Evolutionary conservation across 2,329 filamentous ascomycete species (phyloP).

Genomic region (Calonectria henricotiae): DNA sequence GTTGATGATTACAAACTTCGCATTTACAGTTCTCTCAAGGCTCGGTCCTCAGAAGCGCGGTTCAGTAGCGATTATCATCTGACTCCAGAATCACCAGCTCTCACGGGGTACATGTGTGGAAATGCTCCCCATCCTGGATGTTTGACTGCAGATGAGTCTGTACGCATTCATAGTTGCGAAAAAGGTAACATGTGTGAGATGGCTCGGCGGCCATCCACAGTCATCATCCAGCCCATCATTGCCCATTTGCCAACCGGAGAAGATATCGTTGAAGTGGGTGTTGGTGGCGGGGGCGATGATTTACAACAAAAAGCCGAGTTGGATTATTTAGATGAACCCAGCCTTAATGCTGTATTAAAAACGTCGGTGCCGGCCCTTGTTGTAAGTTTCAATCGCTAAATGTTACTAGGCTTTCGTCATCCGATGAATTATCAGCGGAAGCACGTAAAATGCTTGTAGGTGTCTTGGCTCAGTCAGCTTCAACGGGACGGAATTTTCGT

Average conservation of each 20-base stretch:
- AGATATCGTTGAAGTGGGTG: conserved; percentile 81
- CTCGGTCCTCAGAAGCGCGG: conserved; percentile 60
- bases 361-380: conserved; percentile 53
- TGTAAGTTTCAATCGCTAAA: neutral
- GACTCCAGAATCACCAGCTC: conserved; percentile 74
- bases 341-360: conserved; percentile 67
- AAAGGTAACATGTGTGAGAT: conserved; percentile 76
- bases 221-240: conserved; percentile 86
- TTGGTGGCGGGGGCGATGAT: conserved; percentile 86
- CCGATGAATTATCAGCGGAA: conserved; percentile 33
- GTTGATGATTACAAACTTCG: conserved; percentile 85
- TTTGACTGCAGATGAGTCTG: conserved; percentile 75
- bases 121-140: conserved; percentile 81
- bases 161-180: conserved; percentile 89
- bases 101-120: conserved; percentile 83
- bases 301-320: conserved; percentile 79
- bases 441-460: conserved; percentile 36
- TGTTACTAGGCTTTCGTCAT: conserved; percentile 42
- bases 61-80: conserved; percentile 63
- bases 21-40: conserved; percentile 78
- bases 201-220: conserved; percentile 67
- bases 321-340: conserved; percentile 70
- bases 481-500: conserved; percentile 50
- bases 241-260: conserved; percentile 73
- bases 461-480: conserved; percentile 38